phyloP scores from a whole-genome alignment of 371 early-diverging fungal genomes.

The Basidiobolus meristosporus region DNA sequence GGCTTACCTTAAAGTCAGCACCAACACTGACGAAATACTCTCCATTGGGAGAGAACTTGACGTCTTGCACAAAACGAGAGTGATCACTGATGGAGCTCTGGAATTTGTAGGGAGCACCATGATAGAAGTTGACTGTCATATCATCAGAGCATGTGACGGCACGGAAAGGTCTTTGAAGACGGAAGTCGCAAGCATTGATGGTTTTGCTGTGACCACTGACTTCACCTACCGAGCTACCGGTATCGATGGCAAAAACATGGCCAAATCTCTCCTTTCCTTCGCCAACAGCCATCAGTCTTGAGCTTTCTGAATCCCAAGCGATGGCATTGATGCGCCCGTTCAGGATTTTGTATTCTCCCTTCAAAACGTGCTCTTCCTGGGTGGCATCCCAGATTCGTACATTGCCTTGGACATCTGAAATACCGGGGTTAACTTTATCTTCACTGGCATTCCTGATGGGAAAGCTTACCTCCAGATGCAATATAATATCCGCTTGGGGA shows the following conservation, averaged over 20 bases:
- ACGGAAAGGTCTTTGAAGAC: slow-evolving; percentile 70
- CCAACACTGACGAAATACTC: slow-evolving; percentile 71
- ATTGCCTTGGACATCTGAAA: slow-evolving; percentile 62
- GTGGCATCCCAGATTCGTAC: slow-evolving; percentile 88
- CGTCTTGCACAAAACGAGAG: slow-evolving; percentile 74
- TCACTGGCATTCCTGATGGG: background rate
- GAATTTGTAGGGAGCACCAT: slow-evolving; percentile 82
- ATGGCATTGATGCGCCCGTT: slow-evolving; percentile 72
- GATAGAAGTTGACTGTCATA: slow-evolving; percentile 68
- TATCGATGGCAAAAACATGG: slow-evolving; percentile 74
- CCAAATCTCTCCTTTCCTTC: slow-evolving; percentile 87
- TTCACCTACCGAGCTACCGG: slow-evolving; percentile 81
- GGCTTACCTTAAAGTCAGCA: slow-evolving; percentile 60
- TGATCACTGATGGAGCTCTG: slow-evolving; percentile 53
- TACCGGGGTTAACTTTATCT: background rate
- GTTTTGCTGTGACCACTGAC: slow-evolving; percentile 78
- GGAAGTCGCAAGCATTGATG: slow-evolving; percentile 70
- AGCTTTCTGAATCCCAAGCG: slow-evolving; percentile 87
- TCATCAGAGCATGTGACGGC: slow-evolving; percentile 91
- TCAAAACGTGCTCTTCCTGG: slow-evolving; percentile 66
- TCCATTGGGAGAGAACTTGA: slow-evolving; percentile 70
- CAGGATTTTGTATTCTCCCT: slow-evolving; percentile 53
- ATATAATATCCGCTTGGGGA: slow-evolving; percentile 88
- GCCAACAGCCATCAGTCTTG: slow-evolving; percentile 87
- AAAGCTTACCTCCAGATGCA: slow-evolving; percentile 70